A percentile compares a stretch with the other conserved stretches of the same genome.
phyloP scores from a whole-genome alignment of 1,284 basidiomycete genomes.

The Heterobasidion annosum region DNA sequence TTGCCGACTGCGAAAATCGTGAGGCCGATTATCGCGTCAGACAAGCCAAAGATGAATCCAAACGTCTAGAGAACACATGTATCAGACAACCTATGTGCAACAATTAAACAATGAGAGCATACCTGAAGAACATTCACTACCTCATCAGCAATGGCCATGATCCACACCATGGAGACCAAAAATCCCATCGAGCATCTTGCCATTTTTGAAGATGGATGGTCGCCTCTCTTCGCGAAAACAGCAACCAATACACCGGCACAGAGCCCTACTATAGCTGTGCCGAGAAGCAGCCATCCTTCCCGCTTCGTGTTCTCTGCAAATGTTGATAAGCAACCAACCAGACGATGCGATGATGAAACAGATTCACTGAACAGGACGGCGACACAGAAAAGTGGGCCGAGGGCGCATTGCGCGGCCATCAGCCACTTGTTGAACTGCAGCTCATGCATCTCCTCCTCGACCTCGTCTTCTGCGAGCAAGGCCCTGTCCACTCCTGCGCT shows the following conservation, averaged over 20 bases:
- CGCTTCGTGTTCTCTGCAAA: conserved; percentile 45
- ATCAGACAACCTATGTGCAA: conserved; percentile 1
- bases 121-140: conserved; percentile 85
- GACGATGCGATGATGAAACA: conserved; percentile 5
- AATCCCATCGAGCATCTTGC: conserved; percentile 87
- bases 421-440: conserved; percentile 75
- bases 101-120: conserved; percentile 10
- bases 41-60: conserved; percentile 88
- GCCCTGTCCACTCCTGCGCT: conserved; percentile 45
- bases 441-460: conserved; percentile 54
- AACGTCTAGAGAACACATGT: conserved; percentile 53
- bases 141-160: conserved; percentile 92
- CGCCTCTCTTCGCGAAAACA: conserved; percentile 54
- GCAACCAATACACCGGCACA: conserved; percentile 46
- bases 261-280: conserved; percentile 45
- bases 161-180: conserved; percentile 85
- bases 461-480: conserved; percentile 57
- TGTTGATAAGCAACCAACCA: neutral
- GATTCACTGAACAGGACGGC: conserved; percentile 65
- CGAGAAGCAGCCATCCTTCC: conserved; percentile 47
- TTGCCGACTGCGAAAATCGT: conserved; percentile 97
- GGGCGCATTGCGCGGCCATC: conserved; percentile 69
- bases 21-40: conserved; percentile 94
- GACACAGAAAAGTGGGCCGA: conserved; percentile 75
- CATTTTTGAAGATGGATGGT: conserved; percentile 51